These are phyloP conservation scores for Eucalyptus regnans DNA, from an alignment of 345 rosid species.

Conservation along the genomic window DNA sequence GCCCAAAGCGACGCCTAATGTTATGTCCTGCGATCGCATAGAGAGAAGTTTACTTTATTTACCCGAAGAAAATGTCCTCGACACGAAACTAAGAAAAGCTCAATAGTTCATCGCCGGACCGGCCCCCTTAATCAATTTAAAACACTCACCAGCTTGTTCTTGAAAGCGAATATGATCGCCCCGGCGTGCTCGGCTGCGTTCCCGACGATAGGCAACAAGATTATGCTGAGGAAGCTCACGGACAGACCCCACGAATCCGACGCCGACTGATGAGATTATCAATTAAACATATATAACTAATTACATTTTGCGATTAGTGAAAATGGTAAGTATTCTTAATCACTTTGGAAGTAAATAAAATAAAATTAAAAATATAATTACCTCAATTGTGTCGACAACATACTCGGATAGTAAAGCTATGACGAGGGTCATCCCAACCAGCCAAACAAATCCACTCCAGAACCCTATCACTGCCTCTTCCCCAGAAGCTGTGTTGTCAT, in stretches of 20 bases:
- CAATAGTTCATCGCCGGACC: background rate
- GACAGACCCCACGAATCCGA: slow-evolving; percentile 88
- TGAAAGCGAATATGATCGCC: slow-evolving; percentile 87
- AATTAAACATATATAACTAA: background rate
- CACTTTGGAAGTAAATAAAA: background rate
- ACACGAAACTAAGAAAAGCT: background rate
- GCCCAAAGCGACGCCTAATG: slow-evolving; percentile 86
- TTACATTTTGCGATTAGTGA: background rate
- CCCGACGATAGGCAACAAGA: slow-evolving; percentile 86
- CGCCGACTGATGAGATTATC: slow-evolving; percentile 9
- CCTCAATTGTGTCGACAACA: slow-evolving; percentile 84
- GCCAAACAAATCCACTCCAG: slow-evolving; percentile 79
- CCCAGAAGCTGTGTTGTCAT: slow-evolving; percentile 15
- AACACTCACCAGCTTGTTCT: slow-evolving; percentile 65
- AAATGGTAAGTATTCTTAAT: background rate
- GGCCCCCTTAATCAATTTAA: too few species aligned
- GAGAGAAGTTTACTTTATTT: background rate
- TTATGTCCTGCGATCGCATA: slow-evolving; percentile 46
- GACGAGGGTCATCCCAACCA: slow-evolving; percentile 67
- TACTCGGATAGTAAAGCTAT: slow-evolving; percentile 72
- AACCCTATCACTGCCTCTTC: slow-evolving; percentile 70
- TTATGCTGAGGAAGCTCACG: slow-evolving; percentile 79
- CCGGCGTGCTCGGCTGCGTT: slow-evolving; percentile 97
- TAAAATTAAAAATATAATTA: background rate
- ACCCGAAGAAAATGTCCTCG: background rate